Conservation (phyloP, 2,329 filamentous ascomycete genomes). For the Nannizzia gypsea region DNA sequence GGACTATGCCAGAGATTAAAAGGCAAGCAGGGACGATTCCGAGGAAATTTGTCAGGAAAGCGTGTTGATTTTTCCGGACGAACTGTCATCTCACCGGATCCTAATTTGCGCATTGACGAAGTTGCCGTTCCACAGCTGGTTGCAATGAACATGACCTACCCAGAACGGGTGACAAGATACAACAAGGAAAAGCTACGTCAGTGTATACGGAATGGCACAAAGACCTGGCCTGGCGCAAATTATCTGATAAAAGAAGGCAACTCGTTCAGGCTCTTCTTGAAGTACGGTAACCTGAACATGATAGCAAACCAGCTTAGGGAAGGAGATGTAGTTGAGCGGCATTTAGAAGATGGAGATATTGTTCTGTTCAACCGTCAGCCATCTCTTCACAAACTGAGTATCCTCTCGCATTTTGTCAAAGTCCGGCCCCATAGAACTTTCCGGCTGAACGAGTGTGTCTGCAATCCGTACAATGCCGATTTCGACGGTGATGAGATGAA, state of each 20-base stretch:
- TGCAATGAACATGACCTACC: conserved; percentile 94
- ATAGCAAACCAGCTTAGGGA: conserved; percentile 63
- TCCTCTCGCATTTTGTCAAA: conserved; percentile 89
- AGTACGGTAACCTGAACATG: conserved; percentile 58
- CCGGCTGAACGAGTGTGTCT: conserved; percentile 94
- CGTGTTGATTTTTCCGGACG: conserved; percentile 96
- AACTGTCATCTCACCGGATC: conserved; percentile 95
- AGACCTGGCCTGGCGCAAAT: conserved; percentile 79
- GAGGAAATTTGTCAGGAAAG: conserved; percentile 93
- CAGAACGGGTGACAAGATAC: conserved; percentile 71
- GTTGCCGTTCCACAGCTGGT: conserved; percentile 84
- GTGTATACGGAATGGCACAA: conserved; percentile 62
- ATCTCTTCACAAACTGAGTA: conserved; percentile 95
- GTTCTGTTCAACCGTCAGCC: conserved; percentile 97
- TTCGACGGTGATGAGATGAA: conserved; percentile 99
- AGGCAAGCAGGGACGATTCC: conserved; percentile 93
- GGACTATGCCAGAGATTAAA: conserved; percentile 93
- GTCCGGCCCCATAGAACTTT: conserved; percentile 93
- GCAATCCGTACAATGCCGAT: conserved; percentile 95
- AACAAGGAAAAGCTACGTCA: conserved; percentile 72
- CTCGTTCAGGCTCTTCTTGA: conserved; percentile 62
- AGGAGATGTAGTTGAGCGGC: conserved; percentile 85
- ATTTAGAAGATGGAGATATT: conserved; percentile 89
- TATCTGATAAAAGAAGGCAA: conserved; percentile 56
- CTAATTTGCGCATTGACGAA: conserved; percentile 84